Conservation (phyloP, 192 early-diverging fungal species). For the Coemansia asiatica region DNA sequence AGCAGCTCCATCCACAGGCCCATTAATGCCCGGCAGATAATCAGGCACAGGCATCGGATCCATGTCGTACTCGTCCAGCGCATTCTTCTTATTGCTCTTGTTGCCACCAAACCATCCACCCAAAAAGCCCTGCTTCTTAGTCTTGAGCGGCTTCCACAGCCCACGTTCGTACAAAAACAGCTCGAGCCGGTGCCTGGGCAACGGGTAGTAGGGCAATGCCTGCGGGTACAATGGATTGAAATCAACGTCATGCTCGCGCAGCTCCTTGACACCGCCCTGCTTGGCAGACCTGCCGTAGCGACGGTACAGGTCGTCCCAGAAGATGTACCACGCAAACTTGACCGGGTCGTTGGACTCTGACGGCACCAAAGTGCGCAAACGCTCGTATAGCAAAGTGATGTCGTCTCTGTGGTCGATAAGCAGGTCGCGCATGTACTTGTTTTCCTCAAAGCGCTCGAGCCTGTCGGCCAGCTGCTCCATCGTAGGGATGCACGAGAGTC, state of each 20-base stretch:
- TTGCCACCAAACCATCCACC: not conserved
- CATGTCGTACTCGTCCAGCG: constrained; percentile 23
- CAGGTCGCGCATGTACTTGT: constrained; percentile 42
- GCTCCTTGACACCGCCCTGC: constrained; percentile 24
- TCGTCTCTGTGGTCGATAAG: constrained; percentile 41
- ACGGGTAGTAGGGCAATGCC: constrained; percentile 61
- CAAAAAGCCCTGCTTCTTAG: not conserved
- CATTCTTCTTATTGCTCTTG: not conserved
- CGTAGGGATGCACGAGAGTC: constrained; percentile 47
- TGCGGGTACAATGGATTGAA: constrained; percentile 67
- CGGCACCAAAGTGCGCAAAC: constrained; percentile 47
- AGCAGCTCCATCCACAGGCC: not conserved
- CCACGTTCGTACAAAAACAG: constrained; percentile 57
- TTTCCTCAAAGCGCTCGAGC: constrained; percentile 42
- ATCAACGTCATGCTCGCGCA: constrained; percentile 47
- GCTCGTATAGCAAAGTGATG: constrained; percentile 46
- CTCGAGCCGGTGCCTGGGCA: constrained; percentile 58
- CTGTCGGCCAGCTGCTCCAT: constrained; percentile 43
- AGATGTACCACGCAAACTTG: constrained; percentile 64
- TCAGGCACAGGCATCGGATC: constrained; percentile 32
- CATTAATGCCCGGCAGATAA: constrained; percentile 18
- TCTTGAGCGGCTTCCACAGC: constrained; percentile 42
- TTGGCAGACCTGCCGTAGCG: constrained; percentile 46
- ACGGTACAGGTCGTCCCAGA: constrained; percentile 69
- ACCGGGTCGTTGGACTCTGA: constrained; percentile 44